Evolutionary conservation across 2,329 filamentous ascomycete genomes (phyloP), one percentile per base, ranked within the genome.

Genomic region (Paraphaeosphaeria minitans): DNA sequence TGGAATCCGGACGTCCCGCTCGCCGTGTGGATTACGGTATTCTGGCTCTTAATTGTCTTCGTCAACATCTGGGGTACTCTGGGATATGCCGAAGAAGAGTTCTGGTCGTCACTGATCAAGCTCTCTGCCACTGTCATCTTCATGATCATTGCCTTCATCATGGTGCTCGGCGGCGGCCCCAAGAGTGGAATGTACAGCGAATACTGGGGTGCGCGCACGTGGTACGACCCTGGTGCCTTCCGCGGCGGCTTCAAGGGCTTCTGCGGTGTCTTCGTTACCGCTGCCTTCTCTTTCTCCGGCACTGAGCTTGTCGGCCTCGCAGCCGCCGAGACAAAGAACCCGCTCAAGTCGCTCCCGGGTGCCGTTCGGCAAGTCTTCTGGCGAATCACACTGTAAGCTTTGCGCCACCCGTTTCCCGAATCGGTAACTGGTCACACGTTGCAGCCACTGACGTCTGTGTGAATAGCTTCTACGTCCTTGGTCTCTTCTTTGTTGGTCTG

Each of bases 211-310:
- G 85, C 82, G 21, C 80, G 80, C 43, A 87, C 85, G 77, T 89
- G 86, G 86, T 77, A 82, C 61, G 76, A 85, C 35, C 84, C 84
- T 5, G 73, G 74, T 19, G 84, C 85, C 10, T 93, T 94, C 74
- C 82, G 93, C 77, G 88, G 92, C 69, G 90, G 90, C 58, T 93
- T 93, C 81, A 92, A 92, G 68, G 91, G 91, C n/a, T 81, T 93
- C 27, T 93, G 89, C 75, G 88, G 85, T 65, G 88, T 91, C 57
- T 90, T 93, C 66, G 89, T 93, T 54, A 91, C 87, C 1, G 89
- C 90, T 2, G 89, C 90, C 9, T 93, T 93, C 68, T 69, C 90
- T 58, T 93, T 92, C 66, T 85, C 88, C 1, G 90, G 90, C 27
- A 93, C 89, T 1, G 90, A 93, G 73, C 82, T 93, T 19, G 89